A percentile compares a stretch with the other conserved stretches of the same genome.
Conservation (phyloP, 2,329 filamentous ascomycete species). For the Alternaria solani region DNA sequence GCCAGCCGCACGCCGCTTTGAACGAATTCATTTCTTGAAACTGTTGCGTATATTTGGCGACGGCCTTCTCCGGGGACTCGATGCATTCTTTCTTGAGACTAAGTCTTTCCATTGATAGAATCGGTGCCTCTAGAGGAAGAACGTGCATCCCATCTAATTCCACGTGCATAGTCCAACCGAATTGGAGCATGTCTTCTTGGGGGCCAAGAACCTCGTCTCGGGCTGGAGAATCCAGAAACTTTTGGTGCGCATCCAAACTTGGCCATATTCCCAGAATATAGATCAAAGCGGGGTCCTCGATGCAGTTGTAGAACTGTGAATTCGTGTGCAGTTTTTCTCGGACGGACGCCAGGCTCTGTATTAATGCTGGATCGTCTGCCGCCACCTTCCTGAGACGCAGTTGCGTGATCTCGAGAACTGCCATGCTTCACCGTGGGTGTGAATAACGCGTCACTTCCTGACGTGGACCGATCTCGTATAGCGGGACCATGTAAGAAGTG, state of each 20-base stretch:
- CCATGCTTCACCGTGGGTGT: conserved; percentile 30
- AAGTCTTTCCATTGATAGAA: conserved; percentile 35
- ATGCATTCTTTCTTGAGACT: conserved; percentile 19
- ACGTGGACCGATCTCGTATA: conserved; percentile 29
- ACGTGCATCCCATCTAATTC: conserved; percentile 30
- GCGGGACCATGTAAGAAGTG: conserved; percentile 6
- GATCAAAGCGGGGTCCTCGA: conserved; percentile 37
- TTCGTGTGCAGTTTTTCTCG: conserved; percentile 37
- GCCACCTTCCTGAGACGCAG: conserved; percentile 34
- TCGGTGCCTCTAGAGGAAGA: conserved; percentile 36
- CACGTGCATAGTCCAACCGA: conserved; percentile 42
- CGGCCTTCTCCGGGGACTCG: conserved; percentile 23
- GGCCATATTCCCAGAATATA: conserved; percentile 47
- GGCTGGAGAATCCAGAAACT: conserved; percentile 38
- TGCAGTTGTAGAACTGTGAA: conserved; percentile 41
- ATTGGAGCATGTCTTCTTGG: conserved; percentile 41
- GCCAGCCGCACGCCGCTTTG: conserved; percentile 34
- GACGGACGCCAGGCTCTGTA: conserved; percentile 40
- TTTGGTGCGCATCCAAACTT: conserved; percentile 37
- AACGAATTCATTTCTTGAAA: conserved; percentile 24
- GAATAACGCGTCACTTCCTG: conserved; percentile 30
- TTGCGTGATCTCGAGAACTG: conserved; percentile 40
- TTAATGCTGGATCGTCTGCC: conserved; percentile 30
- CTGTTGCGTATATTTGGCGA: conserved; percentile 21
- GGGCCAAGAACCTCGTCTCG: conserved; percentile 38